A percentile compares a stretch with the other conserved stretches of the same genome.
phyloP scores from a whole-genome alignment of 495 filamentous ascomycete genomes.

The Penicillium manginii region DNA sequence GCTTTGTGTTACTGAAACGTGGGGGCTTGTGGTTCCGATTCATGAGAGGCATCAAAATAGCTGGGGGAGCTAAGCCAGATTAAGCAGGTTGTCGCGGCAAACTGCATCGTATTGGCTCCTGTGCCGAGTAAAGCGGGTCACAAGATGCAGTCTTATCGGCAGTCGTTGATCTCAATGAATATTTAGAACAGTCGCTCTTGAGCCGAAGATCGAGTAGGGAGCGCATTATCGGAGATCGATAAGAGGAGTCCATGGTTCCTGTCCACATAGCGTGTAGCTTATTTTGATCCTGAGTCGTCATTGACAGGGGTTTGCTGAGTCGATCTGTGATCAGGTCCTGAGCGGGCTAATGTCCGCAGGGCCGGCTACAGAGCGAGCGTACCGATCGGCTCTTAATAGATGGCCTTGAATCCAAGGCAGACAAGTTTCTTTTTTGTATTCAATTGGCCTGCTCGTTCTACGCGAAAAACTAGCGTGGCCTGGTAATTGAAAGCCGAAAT shows the following conservation, averaged over 20 bases:
- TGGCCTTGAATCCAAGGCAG: too few species aligned
- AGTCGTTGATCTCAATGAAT: neutral
- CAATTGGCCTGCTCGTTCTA: too few species aligned
- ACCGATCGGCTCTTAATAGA: too few species aligned
- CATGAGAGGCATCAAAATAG: constrained; percentile 5
- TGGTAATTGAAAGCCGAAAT: too few species aligned
- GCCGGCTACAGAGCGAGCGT: too few species aligned
- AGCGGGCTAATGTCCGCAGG: neutral
- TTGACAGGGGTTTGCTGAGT: neutral
- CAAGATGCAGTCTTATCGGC: constrained; percentile 4
- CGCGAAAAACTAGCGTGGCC: too few species aligned
- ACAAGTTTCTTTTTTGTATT: too few species aligned
- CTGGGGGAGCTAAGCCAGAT: constrained; percentile 26
- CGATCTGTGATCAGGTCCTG: neutral
- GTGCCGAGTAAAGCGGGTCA: neutral
- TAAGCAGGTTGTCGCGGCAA: constrained; percentile 32
- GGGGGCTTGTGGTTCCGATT: constrained; percentile 12
- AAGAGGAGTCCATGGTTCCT: neutral
- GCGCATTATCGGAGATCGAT: neutral
- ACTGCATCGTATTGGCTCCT: constrained; percentile 11
- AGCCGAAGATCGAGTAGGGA: neutral
- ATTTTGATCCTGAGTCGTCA: constrained; percentile 3
- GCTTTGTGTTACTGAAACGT: constrained; percentile 13
- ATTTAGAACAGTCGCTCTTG: neutral
- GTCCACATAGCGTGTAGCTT: constrained; percentile 8